phyloP scores from a whole-genome alignment of 192 early-diverging fungal genomes.

The Rhizophagus sp. region DNA sequence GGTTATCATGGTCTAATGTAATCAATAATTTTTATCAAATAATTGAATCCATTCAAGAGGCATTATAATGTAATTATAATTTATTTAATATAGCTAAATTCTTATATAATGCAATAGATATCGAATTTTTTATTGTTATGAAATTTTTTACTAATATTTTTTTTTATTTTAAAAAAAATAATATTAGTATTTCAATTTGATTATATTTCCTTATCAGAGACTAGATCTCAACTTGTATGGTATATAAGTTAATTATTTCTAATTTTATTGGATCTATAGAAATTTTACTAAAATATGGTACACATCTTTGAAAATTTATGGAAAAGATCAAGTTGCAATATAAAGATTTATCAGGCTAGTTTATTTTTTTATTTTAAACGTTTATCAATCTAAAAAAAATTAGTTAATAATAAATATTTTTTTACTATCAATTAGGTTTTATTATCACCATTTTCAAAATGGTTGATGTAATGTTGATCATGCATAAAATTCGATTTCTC shows the following conservation, averaged over 20 bases:
- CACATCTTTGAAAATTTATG: not conserved
- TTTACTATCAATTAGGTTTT: too few species aligned
- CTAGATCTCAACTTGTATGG: not conserved
- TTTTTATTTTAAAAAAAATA: not conserved
- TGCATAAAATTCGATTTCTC: too few species aligned
- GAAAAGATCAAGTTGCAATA: not conserved
- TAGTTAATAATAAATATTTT: too few species aligned
- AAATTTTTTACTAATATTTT: not conserved
- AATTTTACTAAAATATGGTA: not conserved
- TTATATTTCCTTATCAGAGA: not conserved
- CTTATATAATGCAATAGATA: not conserved
- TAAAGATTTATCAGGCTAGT: not conserved
- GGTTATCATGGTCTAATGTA: not conserved
- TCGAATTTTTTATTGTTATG: not conserved
- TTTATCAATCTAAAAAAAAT: too few species aligned
- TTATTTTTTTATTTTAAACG: too few species aligned
- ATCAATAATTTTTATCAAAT: not conserved
- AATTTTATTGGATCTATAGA: not conserved
- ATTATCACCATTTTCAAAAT: too few species aligned
- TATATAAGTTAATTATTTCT: not conserved
- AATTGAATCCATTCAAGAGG: not conserved
- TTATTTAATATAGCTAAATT: not conserved
- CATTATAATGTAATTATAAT: not conserved
- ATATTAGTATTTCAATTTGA: not conserved
- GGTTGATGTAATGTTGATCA: too few species aligned